Evolutionary conservation across 1,284 basidiomycete genomes (phyloP).

Genomic region (Microbotryomycetes sp.): DNA sequence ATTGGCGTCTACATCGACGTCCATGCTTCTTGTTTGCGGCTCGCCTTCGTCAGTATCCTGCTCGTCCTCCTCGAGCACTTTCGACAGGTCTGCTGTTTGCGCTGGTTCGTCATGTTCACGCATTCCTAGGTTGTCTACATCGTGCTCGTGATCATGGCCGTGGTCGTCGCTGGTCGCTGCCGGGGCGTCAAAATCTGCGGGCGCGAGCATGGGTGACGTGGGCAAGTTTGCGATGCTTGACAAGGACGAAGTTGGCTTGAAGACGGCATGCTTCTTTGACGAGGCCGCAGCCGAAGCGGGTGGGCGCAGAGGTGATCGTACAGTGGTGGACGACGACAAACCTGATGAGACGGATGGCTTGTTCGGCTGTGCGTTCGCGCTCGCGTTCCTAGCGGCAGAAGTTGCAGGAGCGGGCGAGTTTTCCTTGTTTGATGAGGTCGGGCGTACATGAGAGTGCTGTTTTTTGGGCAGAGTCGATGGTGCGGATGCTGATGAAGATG

Average conservation of each 20-base stretch:
- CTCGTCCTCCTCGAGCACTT: not conserved
- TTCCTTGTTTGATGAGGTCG: not conserved
- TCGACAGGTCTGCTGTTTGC: not conserved
- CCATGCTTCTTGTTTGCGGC: not conserved
- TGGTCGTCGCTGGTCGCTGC: not conserved
- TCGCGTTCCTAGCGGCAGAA: not conserved
- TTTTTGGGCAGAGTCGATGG: not conserved
- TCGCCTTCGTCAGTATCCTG: not conserved
- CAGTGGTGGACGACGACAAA: not conserved
- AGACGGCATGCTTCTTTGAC: too few relatives aligned
- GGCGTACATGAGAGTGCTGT: constrained; percentile 9
- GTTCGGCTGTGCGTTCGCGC: too few relatives aligned
- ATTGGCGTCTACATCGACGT: not conserved
- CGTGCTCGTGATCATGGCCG: too few relatives aligned
- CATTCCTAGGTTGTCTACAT: not conserved
- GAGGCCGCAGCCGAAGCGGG: not conserved
- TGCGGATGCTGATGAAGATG: not conserved
- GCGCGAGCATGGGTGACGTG: not conserved
- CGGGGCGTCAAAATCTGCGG: not conserved
- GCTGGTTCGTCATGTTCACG: not conserved
- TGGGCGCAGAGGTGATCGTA: not conserved
- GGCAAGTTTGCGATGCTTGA: not conserved
- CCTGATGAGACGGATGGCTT: not conserved
- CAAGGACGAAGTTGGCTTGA: not conserved
- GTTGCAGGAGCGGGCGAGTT: not conserved